Conservation (phyloP, 306 rosid genomes). For the Lotus japonicus region DNA sequence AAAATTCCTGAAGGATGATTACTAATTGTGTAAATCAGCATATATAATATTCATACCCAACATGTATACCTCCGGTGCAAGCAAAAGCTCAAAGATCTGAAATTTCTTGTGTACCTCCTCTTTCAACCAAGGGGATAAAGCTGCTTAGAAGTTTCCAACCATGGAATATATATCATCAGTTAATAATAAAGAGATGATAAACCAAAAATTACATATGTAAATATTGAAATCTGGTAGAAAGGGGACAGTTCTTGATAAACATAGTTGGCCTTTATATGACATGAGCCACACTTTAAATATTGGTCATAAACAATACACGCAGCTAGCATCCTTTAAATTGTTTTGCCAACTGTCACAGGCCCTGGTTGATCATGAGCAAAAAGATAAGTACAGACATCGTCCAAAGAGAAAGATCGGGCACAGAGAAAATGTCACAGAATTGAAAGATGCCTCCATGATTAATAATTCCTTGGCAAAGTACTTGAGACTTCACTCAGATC, state of each 20-base stretch:
- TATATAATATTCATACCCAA: neutral
- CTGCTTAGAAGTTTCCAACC: constrained; percentile 3
- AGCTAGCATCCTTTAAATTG: constrained; percentile 17
- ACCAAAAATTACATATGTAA: neutral
- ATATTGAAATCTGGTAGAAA: constrained; percentile 3
- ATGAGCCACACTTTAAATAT: constrained; percentile 29
- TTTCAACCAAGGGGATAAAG: neutral
- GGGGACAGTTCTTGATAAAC: neutral
- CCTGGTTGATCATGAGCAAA: constrained; percentile 17
- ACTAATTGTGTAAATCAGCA: neutral
- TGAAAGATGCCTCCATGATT: constrained; percentile 13
- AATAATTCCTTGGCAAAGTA: constrained; percentile 21
- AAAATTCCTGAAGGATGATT: neutral
- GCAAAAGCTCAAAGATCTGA: constrained; percentile 11
- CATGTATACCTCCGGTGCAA: neutral
- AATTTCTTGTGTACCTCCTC: constrained; percentile 11
- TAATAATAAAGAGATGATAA: neutral
- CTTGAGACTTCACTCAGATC: constrained; percentile 4
- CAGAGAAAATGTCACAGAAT: constrained; percentile 20
- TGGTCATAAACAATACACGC: constrained; percentile 38
- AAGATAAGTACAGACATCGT: constrained; percentile 13
- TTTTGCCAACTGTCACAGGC: constrained; percentile 31
- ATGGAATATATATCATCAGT: constrained; percentile 2
- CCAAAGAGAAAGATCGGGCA: constrained; percentile 29
- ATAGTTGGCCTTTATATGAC: constrained; percentile 10